Percentiles rank a stretch among this genome's conserved stretches.
Conservation (phyloP, 352 stramenopile species). For the Phytophthora sojae region DNA sequence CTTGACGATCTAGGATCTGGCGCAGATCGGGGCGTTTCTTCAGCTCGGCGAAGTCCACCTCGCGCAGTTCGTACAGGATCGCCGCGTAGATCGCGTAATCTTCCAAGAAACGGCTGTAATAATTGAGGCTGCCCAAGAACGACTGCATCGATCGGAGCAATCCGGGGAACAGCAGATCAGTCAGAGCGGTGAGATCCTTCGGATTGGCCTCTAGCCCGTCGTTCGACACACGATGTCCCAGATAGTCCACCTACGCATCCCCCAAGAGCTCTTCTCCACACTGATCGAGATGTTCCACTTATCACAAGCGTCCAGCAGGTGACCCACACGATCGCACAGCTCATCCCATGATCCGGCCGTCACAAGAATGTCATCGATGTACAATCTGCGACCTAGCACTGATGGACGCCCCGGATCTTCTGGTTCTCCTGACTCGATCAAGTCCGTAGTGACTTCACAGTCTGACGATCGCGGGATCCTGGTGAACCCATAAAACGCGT, state of each 20-base stretch:
- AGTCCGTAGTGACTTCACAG: neutral
- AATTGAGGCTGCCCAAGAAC: slow-evolving; percentile 29
- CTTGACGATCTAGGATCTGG: too few species aligned
- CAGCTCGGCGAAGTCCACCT: slow-evolving; percentile 13
- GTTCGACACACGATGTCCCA: slow-evolving; percentile 8
- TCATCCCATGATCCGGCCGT: neutral
- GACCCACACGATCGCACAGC: neutral
- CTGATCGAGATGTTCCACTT: too few species aligned
- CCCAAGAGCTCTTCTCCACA: too few species aligned
- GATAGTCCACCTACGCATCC: neutral
- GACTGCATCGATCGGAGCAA: slow-evolving; percentile 14
- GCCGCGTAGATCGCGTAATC: slow-evolving; percentile 3
- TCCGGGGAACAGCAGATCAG: slow-evolving; percentile 14
- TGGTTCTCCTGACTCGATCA: neutral
- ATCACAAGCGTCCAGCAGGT: neutral
- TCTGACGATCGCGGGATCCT: neutral
- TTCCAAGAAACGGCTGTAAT: slow-evolving; percentile 23
- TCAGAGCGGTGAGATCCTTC: slow-evolving; percentile 9
- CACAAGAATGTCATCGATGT: neutral
- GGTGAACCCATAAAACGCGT: neutral
- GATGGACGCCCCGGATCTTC: neutral
- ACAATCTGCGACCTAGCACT: neutral
- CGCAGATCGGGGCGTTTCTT: neutral
- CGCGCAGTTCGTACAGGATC: neutral
- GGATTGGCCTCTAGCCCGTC: slow-evolving; percentile 19